Conservation (phyloP, 345 rosid species). For the Syzygium jambos region DNA sequence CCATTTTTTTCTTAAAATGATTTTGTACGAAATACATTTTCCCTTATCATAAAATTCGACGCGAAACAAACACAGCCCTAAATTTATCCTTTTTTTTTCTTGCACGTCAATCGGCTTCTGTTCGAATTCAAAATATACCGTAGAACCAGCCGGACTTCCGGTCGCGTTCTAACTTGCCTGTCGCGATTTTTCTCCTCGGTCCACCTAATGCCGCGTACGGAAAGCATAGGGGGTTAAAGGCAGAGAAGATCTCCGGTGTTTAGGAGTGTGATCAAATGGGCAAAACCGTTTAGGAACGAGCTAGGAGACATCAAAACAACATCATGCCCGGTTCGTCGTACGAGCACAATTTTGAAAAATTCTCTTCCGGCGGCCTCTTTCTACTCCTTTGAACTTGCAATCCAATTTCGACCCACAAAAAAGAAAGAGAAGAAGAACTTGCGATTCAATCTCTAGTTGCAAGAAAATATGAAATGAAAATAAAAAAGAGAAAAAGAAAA, state of each 20-base stretch:
- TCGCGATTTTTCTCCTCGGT: accelerated
- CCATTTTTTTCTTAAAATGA: background rate
- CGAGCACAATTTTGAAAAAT: background rate
- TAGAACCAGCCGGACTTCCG: background rate
- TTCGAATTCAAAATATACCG: background rate
- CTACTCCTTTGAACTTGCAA: background rate
- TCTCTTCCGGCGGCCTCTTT: background rate
- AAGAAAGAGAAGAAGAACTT: background rate
- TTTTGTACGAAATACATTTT: background rate
- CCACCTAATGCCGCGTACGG: background rate
- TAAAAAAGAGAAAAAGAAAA: background rate
- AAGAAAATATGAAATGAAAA: too few relatives aligned
- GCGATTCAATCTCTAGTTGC: too few relatives aligned
- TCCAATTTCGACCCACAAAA: background rate
- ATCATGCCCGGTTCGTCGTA: background rate
- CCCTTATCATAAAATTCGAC: background rate
- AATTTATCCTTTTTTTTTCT: background rate
- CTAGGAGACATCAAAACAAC: background rate
- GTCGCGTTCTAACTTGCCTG: background rate
- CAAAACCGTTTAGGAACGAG: background rate
- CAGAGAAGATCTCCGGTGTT: too few relatives aligned
- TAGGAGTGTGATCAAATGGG: background rate
- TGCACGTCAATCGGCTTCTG: background rate
- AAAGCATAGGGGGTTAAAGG: background rate
- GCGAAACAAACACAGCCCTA: background rate